phyloP scores from a whole-genome alignment of 495 filamentous ascomycete genomes.

The Physcia stellaris region DNA sequence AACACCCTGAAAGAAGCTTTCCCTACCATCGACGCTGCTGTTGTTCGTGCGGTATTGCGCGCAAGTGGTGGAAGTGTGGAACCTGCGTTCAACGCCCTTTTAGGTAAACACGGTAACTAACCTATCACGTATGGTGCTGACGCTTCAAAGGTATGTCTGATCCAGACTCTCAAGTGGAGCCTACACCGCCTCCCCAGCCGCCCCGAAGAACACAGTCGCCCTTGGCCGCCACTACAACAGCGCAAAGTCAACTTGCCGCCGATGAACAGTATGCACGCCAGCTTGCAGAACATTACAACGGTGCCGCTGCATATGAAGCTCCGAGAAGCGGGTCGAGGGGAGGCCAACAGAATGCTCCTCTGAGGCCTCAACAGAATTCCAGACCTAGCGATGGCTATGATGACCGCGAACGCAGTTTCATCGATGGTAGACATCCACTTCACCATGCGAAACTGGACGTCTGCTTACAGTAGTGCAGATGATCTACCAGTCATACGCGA shows the following conservation, averaged over 20 bases:
- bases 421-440: constrained; percentile 51
- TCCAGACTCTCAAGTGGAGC: constrained; percentile 64
- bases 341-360: constrained; percentile 8
- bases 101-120: constrained; percentile 37
- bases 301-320: constrained; percentile 36
- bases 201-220: constrained; percentile 44
- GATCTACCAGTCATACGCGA: constrained; percentile 88
- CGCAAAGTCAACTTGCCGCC: constrained; percentile 67
- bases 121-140: constrained; percentile 1
- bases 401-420: constrained; percentile 67
- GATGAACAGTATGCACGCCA: constrained; percentile 92
- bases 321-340: constrained; percentile 27
- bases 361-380: constrained; percentile 13
- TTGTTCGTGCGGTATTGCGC: constrained; percentile 76
- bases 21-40: constrained; percentile 62
- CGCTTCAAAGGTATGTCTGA: constrained; percentile 69
- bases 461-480: constrained; percentile 38
- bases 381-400: constrained; percentile 35
- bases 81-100: constrained; percentile 87
- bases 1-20: constrained; percentile 90
- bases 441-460: not conserved
- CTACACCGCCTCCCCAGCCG: constrained; percentile 50
- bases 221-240: constrained; percentile 36
- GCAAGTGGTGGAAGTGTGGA: constrained; percentile 84
- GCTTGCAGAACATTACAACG: constrained; percentile 80